phyloP scores from a whole-genome alignment of 23 red algal genomes.

The Chondrus crispus region DNA sequence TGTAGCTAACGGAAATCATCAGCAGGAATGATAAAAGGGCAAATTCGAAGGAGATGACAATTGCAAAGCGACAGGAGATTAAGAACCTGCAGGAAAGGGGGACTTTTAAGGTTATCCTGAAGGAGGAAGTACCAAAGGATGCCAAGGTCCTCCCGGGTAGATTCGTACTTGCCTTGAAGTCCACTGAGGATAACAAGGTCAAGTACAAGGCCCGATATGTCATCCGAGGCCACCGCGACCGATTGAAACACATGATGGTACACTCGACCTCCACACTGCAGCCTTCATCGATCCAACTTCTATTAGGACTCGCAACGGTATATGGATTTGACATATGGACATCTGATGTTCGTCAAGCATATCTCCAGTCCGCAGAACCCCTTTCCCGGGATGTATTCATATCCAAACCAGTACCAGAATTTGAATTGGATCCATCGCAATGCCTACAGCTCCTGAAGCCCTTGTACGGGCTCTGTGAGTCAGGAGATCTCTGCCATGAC shows the following conservation, averaged over 20 bases:
- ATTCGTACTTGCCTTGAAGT: not conserved
- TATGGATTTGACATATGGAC: conserved; percentile 6
- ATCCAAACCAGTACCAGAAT: not conserved
- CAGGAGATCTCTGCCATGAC: conserved; percentile 11
- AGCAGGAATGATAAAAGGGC: not conserved
- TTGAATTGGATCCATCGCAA: conserved; percentile 19
- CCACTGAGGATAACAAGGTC: not conserved
- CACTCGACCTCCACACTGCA: not conserved
- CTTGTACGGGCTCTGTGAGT: conserved; percentile 24
- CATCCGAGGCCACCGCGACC: not conserved
- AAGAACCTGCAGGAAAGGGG: not conserved
- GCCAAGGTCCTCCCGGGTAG: not conserved
- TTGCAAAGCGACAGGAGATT: not conserved
- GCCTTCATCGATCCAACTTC: not conserved
- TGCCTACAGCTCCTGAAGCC: conserved; percentile 22
- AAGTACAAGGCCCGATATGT: conserved; percentile 12
- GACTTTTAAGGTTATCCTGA: not conserved
- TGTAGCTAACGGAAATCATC: not conserved
- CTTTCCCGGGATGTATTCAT: conserved; percentile 21
- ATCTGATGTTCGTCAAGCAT: conserved; percentile 14
- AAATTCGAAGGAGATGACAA: not conserved
- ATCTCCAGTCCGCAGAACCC: conserved; percentile 24
- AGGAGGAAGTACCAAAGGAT: not conserved
- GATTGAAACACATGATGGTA: conserved; percentile 35
- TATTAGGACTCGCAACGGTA: not conserved